These are phyloP conservation scores for Martiniozyma abietophila DNA, from an alignment of 805 yeast genomes.

Conservation along the genomic window DNA sequence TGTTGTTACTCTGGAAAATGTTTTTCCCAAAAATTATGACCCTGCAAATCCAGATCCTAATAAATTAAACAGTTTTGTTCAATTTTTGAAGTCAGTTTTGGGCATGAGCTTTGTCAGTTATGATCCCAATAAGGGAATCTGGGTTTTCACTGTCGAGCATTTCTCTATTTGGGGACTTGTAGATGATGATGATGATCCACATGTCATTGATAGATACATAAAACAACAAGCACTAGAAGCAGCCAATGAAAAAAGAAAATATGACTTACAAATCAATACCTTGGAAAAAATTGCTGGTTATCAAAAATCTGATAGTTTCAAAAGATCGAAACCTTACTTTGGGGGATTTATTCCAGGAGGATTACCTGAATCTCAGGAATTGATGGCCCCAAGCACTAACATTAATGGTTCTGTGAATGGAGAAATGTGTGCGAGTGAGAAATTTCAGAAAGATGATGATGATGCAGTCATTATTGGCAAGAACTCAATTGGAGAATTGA, in stretches of 20 bases:
- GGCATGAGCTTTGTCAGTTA: conserved; percentile 79
- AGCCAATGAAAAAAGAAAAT: background rate
- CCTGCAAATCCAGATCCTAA: conserved; percentile 23
- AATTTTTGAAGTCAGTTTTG: conserved; percentile 39
- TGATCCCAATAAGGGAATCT: conserved; percentile 63
- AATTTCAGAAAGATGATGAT: conserved; percentile 2
- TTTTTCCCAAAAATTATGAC: conserved; percentile 37
- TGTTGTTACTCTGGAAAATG: conserved; percentile 53
- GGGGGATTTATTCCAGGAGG: conserved; percentile 24
- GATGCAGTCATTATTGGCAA: conserved; percentile 13
- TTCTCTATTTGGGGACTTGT: conserved; percentile 92
- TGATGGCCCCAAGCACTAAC: conserved; percentile 8
- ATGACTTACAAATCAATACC: conserved; percentile 12
- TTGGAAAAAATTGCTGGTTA: conserved; percentile 17
- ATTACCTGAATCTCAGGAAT: too few species aligned
- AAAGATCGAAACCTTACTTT: conserved; percentile 20
- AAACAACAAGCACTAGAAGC: conserved; percentile 17
- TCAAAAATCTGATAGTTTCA: conserved; percentile 15
- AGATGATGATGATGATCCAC: conserved; percentile 53
- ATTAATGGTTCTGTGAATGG: background rate
- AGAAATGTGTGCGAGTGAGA: background rate
- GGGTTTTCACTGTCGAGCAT: conserved; percentile 81
- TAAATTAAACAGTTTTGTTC: conserved; percentile 22
- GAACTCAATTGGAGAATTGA: conserved; percentile 5
- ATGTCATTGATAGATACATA: conserved; percentile 26